Evolutionary conservation across 306 rosid genomes (phyloP), one percentile per base, ranked within the genome.

Genomic region (Betula pendula): DNA sequence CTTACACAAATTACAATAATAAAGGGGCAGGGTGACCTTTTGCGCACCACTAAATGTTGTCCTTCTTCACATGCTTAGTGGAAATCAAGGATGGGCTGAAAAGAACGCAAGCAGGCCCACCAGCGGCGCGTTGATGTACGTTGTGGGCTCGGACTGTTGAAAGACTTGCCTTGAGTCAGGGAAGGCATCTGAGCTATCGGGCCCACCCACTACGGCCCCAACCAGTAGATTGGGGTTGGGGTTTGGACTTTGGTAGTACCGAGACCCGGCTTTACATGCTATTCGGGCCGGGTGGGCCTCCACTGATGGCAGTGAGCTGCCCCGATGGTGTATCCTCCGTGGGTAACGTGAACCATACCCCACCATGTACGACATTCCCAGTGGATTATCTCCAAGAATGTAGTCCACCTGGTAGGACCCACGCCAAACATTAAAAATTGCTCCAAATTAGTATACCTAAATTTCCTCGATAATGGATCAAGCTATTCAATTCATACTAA

Each of bases 291-390:
- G 97, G 52, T 96, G 99, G 86, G 88, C 84, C 38, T 69, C 24
- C 6, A 92, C 78, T 0, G 99, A 91, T 3, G 99, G 99, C 12
- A 96, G 80, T 0, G 99, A 96, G 78, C 99, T 92, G 11, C 73
- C 99, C 48, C 97, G 67, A 74, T 92, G 98, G 80, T 96, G 99
- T 16, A 96, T 88, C 92, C 99, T 92, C 69, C 50, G 90, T 6
- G 99, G 98, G 91, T 88, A 92, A 74, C 83, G 93, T 20, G 86
- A 75, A 40, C 99, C 99, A 33, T 92, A 92, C 58, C 99, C 99
- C 47, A 96, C 99, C 99, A 96, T 92, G 87, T 92, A 96, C 33
- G 99, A 96, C 91, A 96, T 96, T 72, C 88, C 79, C 84, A 92
- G 12, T 0, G 99, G 97, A 82, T 96, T 92, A 74, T 96, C 97